These are phyloP conservation scores for Didymella lethalis DNA, from an alignment of 2,329 filamentous ascomycete species.

Conservation along the genomic window DNA sequence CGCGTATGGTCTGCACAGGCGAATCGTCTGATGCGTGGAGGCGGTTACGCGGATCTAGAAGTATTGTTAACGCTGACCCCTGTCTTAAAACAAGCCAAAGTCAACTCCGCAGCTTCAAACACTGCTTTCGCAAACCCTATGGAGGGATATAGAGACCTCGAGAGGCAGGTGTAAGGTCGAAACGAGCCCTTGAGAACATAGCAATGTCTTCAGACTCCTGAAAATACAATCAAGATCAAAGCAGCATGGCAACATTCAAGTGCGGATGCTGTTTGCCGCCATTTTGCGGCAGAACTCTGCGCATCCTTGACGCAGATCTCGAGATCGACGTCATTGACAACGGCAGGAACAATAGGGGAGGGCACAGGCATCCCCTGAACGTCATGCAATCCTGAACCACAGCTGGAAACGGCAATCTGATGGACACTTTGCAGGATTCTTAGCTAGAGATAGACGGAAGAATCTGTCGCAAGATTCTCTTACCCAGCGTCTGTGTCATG, in stretches of 20 bases:
- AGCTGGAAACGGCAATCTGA: neutral
- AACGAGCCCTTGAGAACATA: neutral
- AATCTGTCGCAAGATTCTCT: neutral
- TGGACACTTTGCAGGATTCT: neutral
- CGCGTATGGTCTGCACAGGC: neutral
- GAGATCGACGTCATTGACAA: constrained; percentile 5
- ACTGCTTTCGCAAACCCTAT: neutral
- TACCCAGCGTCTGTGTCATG: neutral
- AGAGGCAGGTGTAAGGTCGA: neutral
- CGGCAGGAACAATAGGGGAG: constrained; percentile 2
- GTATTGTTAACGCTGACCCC: constrained; percentile 9
- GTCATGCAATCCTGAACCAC: constrained; percentile 1
- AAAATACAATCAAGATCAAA: neutral
- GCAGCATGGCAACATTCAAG: neutral
- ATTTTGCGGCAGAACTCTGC: neutral
- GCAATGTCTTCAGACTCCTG: neutral
- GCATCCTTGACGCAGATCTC: neutral
- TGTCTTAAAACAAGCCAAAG: constrained; percentile 4
- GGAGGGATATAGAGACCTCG: neutral
- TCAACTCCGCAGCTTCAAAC: neutral
- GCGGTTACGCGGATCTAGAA: neutral
- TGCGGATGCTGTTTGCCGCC: neutral
- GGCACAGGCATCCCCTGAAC: constrained; percentile 6
- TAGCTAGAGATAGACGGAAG: neutral
- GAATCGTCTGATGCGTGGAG: neutral